Percentiles rank a stretch among this genome's conserved stretches.
Conservation (phyloP, 805 yeast genomes). For the Wickerhamomyces queroliae region DNA sequence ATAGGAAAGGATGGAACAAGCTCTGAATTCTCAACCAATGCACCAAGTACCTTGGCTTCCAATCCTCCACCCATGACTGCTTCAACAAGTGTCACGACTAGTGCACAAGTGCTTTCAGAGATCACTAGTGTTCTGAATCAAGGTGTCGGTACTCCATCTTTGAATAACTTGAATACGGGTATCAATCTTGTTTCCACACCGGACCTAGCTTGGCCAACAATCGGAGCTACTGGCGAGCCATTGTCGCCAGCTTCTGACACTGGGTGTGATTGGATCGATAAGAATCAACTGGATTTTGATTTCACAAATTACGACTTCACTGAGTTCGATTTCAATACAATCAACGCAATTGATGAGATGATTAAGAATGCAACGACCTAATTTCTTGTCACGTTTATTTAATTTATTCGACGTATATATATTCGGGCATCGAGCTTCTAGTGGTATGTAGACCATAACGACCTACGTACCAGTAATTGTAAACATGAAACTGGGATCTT, state of each 20-base stretch:
- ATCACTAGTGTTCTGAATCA: neutral
- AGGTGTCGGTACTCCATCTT: neutral
- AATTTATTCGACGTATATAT: too few species aligned
- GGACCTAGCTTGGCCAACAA: neutral
- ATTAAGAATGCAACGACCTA: neutral
- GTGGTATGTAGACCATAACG: too few species aligned
- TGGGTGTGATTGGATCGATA: constrained; percentile 56
- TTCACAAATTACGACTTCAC: constrained; percentile 21
- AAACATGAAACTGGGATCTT: neutral
- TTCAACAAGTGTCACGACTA: neutral
- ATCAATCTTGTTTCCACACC: too few species aligned
- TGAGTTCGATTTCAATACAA: constrained; percentile 20
- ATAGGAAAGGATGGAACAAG: neutral
- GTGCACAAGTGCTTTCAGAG: too few species aligned
- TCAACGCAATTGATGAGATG: constrained; percentile 19
- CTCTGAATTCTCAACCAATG: neutral
- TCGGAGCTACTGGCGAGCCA: neutral
- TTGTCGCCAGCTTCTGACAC: constrained; percentile 33
- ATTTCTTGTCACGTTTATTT: too few species aligned
- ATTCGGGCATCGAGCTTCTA: too few species aligned
- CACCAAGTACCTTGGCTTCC: neutral
- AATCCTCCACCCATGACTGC: too few species aligned
- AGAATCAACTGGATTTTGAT: constrained; percentile 32
- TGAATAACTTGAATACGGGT: neutral
- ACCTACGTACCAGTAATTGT: too few species aligned